Conservation (phyloP, 1,139 yeast genomes). For the Suhomyces chickasaworum region DNA sequence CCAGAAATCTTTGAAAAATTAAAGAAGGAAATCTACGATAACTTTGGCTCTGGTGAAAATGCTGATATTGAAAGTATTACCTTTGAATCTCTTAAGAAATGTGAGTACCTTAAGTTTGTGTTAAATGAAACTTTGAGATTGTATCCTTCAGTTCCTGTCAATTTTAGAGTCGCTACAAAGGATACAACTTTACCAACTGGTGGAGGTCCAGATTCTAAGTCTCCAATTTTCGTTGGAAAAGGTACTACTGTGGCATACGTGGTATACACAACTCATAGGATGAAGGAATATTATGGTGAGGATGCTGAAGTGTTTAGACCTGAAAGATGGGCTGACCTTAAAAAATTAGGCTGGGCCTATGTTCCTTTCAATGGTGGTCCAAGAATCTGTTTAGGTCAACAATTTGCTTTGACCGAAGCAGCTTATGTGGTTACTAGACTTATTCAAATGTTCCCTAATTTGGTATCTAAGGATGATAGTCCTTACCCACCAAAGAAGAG, state of each 20-base stretch:
- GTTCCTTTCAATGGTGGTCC: conserved; percentile 51
- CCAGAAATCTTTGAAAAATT: conserved; percentile 42
- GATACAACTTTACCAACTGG: conserved; percentile 31
- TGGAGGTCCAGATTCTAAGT: conserved; percentile 24
- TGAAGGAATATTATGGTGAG: conserved; percentile 23
- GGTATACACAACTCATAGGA: conserved; percentile 26
- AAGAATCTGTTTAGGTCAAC: conserved; percentile 48
- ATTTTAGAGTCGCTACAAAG: conserved; percentile 27
- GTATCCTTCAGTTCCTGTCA: conserved; percentile 32
- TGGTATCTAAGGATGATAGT: conserved; percentile 25
- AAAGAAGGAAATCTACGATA: conserved; percentile 36
- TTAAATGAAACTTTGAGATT: conserved; percentile 28
- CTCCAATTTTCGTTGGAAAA: conserved; percentile 26
- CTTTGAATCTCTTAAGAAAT: conserved; percentile 28
- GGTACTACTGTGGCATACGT: conserved; percentile 26
- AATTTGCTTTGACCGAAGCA: conserved; percentile 49
- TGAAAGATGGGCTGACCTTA: conserved; percentile 27
- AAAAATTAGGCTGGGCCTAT: conserved; percentile 45
- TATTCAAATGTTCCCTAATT: conserved; percentile 36
- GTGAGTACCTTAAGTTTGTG: conserved; percentile 29
- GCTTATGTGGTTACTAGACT: conserved; percentile 34
- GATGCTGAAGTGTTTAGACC: conserved; percentile 27
- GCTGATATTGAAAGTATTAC: conserved; percentile 20
- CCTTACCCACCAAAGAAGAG: conserved; percentile 37
- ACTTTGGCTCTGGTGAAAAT: conserved; percentile 34